phyloP scores from a whole-genome alignment of 176 grass and related monocot genomes.

The Alopecurus myosuroides region DNA sequence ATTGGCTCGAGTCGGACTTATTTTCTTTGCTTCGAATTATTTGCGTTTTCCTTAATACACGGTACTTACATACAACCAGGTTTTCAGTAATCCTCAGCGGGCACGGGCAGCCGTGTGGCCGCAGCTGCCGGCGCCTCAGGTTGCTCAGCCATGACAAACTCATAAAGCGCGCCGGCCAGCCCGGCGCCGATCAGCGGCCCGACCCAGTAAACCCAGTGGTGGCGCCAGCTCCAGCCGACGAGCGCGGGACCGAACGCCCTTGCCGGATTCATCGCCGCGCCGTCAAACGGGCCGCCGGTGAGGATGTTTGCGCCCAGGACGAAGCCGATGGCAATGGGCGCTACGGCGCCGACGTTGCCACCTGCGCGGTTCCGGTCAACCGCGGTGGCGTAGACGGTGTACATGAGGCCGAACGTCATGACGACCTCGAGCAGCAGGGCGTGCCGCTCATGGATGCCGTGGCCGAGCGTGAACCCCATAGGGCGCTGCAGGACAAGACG shows the following conservation, averaged over 20 bases:
- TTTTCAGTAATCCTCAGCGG: slow-evolving; percentile 35
- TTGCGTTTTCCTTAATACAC: background rate
- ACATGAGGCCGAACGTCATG: slow-evolving; percentile 79
- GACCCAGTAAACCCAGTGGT: slow-evolving; percentile 91
- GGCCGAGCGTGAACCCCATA: slow-evolving; percentile 46
- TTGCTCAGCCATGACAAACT: slow-evolving; percentile 57
- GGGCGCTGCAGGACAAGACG: slow-evolving; percentile 49
- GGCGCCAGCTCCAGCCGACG: slow-evolving; percentile 73
- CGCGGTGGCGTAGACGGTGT: slow-evolving; percentile 71
- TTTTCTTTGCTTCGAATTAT: background rate
- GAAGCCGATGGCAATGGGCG: slow-evolving; percentile 76
- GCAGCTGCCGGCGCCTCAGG: slow-evolving; percentile 6
- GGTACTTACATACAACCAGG: background rate
- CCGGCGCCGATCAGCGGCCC: slow-evolving; percentile 67
- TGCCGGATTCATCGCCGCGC: slow-evolving; percentile 83
- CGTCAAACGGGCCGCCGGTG: slow-evolving; percentile 75
- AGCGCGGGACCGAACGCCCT: slow-evolving; percentile 75
- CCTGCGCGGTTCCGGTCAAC: slow-evolving; percentile 33
- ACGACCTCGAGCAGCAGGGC: slow-evolving; percentile 67
- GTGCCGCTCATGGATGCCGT: slow-evolving; percentile 53
- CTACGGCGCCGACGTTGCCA: slow-evolving; percentile 25
- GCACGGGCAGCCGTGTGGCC: background rate
- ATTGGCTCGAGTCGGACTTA: background rate
- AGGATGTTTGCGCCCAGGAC: slow-evolving; percentile 72
- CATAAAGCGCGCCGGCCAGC: slow-evolving; percentile 50